phyloP scores from a whole-genome alignment of 1,284 basidiomycete genomes.

The Cutaneotrichosporon sp. region DNA sequence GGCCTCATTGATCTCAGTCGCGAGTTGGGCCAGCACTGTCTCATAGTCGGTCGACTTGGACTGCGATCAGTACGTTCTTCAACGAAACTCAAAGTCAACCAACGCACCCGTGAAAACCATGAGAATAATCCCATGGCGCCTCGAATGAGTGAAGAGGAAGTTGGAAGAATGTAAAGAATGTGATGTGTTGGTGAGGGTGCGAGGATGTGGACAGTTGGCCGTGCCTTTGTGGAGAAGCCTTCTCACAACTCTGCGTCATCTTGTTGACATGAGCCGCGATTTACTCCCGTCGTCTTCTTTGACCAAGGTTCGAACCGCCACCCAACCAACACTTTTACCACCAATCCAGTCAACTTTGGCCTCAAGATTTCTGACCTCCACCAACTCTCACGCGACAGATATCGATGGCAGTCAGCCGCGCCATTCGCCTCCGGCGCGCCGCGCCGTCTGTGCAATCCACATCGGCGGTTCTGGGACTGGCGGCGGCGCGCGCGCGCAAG shows the following conservation, averaged over 20 bases:
- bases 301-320: background rate
- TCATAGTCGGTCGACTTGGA: constrained; percentile 57
- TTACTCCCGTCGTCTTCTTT: background rate
- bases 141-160: background rate
- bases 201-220: background rate
- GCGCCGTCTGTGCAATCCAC: background rate
- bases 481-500: constrained; percentile 5
- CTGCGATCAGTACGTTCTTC: constrained; percentile 26
- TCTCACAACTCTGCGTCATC: background rate
- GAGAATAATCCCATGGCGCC: constrained; percentile 46
- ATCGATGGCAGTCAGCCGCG: background rate
- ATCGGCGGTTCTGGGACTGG: background rate
- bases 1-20: constrained; percentile 55
- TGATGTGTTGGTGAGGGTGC: background rate
- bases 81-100: no score
- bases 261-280: background rate
- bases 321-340: background rate
- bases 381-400: constrained; percentile 1
- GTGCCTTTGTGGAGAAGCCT: no score
- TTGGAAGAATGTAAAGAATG: background rate
- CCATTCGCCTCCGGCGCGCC: constrained; percentile 1
- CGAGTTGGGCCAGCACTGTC: constrained; percentile 55
- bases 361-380: no score
- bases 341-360: background rate
- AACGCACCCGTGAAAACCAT: constrained; percentile 40